Conservation (phyloP, 2,329 filamentous ascomycete species). For the Colletotrichum higginsianum region DNA sequence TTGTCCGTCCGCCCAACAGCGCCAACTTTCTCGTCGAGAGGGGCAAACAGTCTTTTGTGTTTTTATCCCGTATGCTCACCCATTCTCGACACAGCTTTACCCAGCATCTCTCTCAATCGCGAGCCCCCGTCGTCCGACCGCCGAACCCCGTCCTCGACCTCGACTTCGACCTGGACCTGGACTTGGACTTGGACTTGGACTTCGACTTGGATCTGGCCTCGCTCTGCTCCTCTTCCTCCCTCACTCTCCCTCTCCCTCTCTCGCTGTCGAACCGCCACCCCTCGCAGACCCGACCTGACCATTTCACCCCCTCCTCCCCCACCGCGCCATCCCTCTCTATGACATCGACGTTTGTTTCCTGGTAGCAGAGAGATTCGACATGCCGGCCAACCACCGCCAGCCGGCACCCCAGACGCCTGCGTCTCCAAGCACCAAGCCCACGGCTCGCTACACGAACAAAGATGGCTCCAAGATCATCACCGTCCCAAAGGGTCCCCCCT, state of each 20-base stretch:
- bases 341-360: slow-evolving; percentile 53
- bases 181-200: too few relatives aligned
- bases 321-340: slow-evolving; percentile 51
- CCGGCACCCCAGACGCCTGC: slow-evolving; percentile 64
- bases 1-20: slow-evolving; percentile 7
- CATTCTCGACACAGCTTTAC: slow-evolving; percentile 13
- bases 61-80: slow-evolving; percentile 13
- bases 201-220: too few relatives aligned
- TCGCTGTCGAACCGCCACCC: neutral
- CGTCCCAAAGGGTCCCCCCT: slow-evolving; percentile 69
- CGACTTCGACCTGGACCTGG: slow-evolving; percentile 12
- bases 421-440: slow-evolving; percentile 66
- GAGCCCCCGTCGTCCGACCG: slow-evolving; percentile 15
- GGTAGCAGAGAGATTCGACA: slow-evolving; percentile 55
- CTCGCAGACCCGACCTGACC: slow-evolving; percentile 35
- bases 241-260: neutral
- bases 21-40: slow-evolving; percentile 25
- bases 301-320: slow-evolving; percentile 17
- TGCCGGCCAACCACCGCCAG: slow-evolving; percentile 69
- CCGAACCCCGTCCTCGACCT: slow-evolving; percentile 9
- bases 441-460: slow-evolving; percentile 76
- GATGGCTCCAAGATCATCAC: slow-evolving; percentile 80
- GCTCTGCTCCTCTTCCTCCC: too few relatives aligned
- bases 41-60: slow-evolving; percentile 9
- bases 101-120: slow-evolving; percentile 23